Conservation (phyloP, 768 basidiomycete species). For the Nevesoporus exiguus region DNA sequence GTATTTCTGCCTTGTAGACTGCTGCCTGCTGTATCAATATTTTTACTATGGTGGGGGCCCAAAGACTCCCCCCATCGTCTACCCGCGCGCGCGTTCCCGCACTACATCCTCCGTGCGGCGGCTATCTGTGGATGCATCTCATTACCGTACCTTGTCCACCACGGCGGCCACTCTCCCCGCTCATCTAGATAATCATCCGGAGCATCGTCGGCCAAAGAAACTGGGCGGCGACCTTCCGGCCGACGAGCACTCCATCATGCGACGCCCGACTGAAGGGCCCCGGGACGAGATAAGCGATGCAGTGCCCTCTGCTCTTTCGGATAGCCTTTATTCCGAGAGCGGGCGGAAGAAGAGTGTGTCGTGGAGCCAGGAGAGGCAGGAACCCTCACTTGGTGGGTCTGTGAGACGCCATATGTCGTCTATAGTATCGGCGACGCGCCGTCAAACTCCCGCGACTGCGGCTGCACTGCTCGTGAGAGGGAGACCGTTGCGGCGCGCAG, state of each 20-base stretch:
- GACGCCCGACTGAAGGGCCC: conserved; percentile 20
- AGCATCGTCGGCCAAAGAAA: conserved; percentile 32
- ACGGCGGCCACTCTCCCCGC: conserved; percentile 70
- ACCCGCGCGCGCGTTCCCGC: conserved; percentile 40
- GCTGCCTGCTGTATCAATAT: conserved; percentile 73
- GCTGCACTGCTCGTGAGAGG: conserved; percentile 38
- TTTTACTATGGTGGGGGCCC: conserved; percentile 59
- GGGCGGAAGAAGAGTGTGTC: conserved; percentile 57
- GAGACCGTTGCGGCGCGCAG: conserved; percentile 42
- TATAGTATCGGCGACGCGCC: conserved; percentile 31
- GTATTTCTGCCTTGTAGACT: conserved; percentile 87
- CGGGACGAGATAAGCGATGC: conserved; percentile 50
- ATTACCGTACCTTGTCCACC: conserved; percentile 65
- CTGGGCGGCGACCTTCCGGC: conserved; percentile 21
- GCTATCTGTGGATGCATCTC: conserved; percentile 52
- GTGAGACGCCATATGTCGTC: conserved; percentile 36
- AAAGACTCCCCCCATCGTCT: conserved; percentile 33
- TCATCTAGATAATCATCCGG: conserved; percentile 49
- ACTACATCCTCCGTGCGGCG: conserved; percentile 44
- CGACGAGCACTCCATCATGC: conserved; percentile 17
- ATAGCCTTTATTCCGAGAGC: conserved; percentile 76
- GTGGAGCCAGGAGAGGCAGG: conserved; percentile 71
- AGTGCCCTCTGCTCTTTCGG: conserved; percentile 55
- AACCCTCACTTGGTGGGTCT: conserved; percentile 40
- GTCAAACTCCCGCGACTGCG: conserved; percentile 25